These are phyloP conservation scores for Chytriomyces sp. DNA, from an alignment of 192 early-diverging fungal species.

Conservation along the genomic window DNA sequence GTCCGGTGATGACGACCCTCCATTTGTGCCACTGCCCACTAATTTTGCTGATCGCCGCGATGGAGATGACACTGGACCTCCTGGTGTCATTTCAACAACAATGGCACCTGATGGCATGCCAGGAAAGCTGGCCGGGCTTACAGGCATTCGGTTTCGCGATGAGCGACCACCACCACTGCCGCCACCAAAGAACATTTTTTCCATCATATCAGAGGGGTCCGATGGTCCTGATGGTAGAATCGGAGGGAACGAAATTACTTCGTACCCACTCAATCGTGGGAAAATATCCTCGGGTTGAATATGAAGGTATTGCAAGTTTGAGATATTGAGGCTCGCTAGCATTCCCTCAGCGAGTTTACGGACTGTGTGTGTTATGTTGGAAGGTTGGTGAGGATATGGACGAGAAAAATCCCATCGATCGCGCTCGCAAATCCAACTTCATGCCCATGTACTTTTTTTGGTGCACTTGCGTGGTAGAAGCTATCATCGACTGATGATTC, in stretches of 20 bases:
- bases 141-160: not conserved
- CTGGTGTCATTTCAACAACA: not conserved
- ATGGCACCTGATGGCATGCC: not conserved
- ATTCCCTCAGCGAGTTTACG: too few relatives aligned
- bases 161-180: not conserved
- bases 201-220: not conserved
- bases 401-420: too few relatives aligned
- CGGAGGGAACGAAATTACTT: conserved; percentile 1
- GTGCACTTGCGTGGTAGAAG: too few relatives aligned
- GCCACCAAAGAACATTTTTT: too few relatives aligned
- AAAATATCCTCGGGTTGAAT: conserved; percentile 12
- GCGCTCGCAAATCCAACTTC: too few relatives aligned
- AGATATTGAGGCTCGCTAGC: too few relatives aligned
- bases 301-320: not conserved
- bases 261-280: conserved; percentile 2
- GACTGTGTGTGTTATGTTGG: too few relatives aligned
- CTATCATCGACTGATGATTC: not conserved
- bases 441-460: too few relatives aligned
- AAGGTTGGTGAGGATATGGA: too few relatives aligned
- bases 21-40: too few relatives aligned
- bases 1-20: not conserved
- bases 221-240: not conserved
- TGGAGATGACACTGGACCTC: not conserved
- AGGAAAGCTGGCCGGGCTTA: not conserved
- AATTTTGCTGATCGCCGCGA: too few relatives aligned